Conservation (phyloP, 306 rosid species). For the Vigna nakashimae region DNA sequence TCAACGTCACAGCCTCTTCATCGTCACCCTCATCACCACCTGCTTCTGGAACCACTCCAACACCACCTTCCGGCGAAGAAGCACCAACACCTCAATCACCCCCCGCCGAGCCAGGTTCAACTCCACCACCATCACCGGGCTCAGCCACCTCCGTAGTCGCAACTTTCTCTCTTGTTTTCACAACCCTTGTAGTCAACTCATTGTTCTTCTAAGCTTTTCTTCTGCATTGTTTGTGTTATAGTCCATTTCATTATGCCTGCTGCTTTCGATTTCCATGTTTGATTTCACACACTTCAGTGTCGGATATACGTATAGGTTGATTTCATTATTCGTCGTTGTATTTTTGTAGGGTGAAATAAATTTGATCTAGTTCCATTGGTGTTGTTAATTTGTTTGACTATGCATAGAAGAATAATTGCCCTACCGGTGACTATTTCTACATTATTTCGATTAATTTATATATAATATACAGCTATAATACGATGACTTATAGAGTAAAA, state of each 20-base stretch:
- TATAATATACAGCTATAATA: not conserved
- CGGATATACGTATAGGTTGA: not conserved
- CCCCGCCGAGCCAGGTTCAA: constrained; percentile 23
- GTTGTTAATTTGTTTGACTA: not conserved
- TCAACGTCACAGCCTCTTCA: constrained; percentile 19
- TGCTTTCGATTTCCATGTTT: not conserved
- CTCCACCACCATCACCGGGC: constrained; percentile 6
- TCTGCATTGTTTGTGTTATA: not conserved
- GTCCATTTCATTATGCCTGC: not conserved
- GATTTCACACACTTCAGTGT: not conserved
- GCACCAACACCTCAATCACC: constrained; percentile 35
- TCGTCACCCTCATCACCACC: constrained; percentile 37
- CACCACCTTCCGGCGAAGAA: constrained; percentile 18
- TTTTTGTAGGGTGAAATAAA: not conserved
- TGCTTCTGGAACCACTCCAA: constrained; percentile 14
- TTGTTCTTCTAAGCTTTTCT: constrained; percentile 20
- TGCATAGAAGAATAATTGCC: not conserved
- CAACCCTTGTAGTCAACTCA: not conserved
- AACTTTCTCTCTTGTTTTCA: constrained; percentile 32
- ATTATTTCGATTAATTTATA: not conserved
- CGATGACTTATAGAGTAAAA: too few relatives aligned
- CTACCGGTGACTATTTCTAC: not conserved
- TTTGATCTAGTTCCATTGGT: not conserved
- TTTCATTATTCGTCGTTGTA: not conserved
- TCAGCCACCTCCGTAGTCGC: constrained; percentile 41